Conservation (phyloP, 176 grass and related monocot genomes). For the Oryza rufipogon region DNA sequence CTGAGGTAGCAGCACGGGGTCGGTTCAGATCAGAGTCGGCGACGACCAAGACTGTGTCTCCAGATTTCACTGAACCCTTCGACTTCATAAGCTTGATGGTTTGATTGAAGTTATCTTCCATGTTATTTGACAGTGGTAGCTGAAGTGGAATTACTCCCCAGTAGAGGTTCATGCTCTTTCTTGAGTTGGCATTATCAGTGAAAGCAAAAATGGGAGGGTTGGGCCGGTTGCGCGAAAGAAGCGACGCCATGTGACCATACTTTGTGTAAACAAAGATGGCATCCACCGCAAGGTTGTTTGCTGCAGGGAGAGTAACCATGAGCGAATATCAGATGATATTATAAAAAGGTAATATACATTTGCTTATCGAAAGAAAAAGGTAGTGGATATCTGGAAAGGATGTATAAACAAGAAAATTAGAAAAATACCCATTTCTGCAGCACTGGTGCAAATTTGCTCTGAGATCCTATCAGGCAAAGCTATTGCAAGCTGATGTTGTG, state of each 20-base stretch:
- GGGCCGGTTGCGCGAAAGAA: slow-evolving; percentile 55
- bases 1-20: slow-evolving; percentile 40
- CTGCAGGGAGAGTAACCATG: slow-evolving; percentile 38
- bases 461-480: slow-evolving; percentile 56
- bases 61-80: slow-evolving; percentile 53
- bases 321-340: not conserved
- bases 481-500: slow-evolving; percentile 51
- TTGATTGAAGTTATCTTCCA: slow-evolving; percentile 61
- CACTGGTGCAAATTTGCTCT: slow-evolving; percentile 65
- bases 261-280: slow-evolving; percentile 82
- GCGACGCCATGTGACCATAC: slow-evolving; percentile 65
- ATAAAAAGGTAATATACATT: no score
- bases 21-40: slow-evolving; percentile 62
- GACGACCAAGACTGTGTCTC: slow-evolving; percentile 58
- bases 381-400: not conserved
- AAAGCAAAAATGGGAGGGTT: slow-evolving; percentile 74
- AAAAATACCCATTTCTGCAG: slow-evolving; percentile 67
- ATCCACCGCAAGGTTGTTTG: slow-evolving; percentile 72
- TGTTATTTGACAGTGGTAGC: slow-evolving; percentile 43
- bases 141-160: slow-evolving; percentile 70
- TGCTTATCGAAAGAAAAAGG: no score
- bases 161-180: slow-evolving; percentile 71
- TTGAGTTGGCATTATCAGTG: slow-evolving; percentile 53
- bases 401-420: slow-evolving; percentile 12
- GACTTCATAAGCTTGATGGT: slow-evolving; percentile 55